Evolutionary conservation across 768 basidiomycete species (phyloP).

Genomic region (Rhizopogon sp.): DNA sequence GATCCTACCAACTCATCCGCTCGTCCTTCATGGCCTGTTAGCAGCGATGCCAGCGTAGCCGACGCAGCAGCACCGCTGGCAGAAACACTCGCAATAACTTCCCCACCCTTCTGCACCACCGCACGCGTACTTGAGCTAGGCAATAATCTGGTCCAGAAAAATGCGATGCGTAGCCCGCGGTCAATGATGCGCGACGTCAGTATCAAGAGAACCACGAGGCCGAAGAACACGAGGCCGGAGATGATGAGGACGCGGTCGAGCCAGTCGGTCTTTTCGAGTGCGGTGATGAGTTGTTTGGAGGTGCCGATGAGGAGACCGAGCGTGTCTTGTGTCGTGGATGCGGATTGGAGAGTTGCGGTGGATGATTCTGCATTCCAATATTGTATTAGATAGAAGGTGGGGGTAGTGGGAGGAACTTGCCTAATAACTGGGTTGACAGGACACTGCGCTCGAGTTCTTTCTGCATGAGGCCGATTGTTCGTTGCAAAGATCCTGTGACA

Average conservation of each 20-base stretch:
- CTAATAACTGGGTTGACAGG: conserved; percentile 79
- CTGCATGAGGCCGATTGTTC: conserved; percentile 86
- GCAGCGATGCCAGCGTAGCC: background rate
- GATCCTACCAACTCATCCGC: background rate
- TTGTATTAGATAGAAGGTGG: background rate
- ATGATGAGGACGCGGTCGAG: conserved; percentile 86
- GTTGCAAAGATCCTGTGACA: conserved; percentile 82
- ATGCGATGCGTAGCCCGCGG: conserved; percentile 68
- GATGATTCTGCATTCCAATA: conserved; percentile 55
- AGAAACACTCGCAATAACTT: background rate
- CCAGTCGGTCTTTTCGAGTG: conserved; percentile 88
- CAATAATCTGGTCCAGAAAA: conserved; percentile 84
- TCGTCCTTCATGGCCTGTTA: background rate
- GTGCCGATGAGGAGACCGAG: conserved; percentile 67
- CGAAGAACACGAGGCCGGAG: conserved; percentile 75
- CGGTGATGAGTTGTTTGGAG: conserved; percentile 81
- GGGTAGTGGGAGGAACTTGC: conserved; percentile 31
- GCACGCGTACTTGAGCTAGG: conserved; percentile 27
- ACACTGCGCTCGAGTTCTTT: conserved; percentile 88
- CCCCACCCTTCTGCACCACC: conserved; percentile 3
- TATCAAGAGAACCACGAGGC: conserved; percentile 80
- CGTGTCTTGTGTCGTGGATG: conserved; percentile 72
- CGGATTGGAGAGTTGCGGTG: conserved; percentile 67
- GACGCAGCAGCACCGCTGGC: background rate
- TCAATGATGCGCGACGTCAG: conserved; percentile 85